These are phyloP conservation scores for Amphirosellinia nigrospora DNA, from an alignment of 495 filamentous ascomycete species.

Conservation along the genomic window DNA sequence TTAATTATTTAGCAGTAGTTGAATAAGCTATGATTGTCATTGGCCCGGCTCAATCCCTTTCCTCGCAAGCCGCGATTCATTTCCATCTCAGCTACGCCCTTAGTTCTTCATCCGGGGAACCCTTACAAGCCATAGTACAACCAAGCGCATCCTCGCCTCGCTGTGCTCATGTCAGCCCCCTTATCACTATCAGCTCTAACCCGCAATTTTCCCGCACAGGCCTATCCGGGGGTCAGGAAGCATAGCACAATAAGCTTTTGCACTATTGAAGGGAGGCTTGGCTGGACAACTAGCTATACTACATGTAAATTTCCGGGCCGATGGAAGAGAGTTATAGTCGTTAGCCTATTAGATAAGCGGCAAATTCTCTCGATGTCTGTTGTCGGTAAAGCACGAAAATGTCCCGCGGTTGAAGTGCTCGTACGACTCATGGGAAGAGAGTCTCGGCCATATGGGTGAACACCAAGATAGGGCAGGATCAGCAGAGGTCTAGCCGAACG, in stretches of 20 bases:
- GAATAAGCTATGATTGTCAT: neutral
- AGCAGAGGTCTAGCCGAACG: conserved; percentile 13
- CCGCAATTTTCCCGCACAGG: neutral
- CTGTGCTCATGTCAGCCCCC: conserved; percentile 4
- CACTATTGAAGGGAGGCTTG: neutral
- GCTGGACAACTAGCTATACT: neutral
- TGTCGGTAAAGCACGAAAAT: conserved; percentile 19
- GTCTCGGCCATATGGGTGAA: conserved; percentile 16
- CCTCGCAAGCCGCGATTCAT: conserved; percentile 6
- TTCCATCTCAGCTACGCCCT: neutral
- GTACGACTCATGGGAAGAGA: neutral
- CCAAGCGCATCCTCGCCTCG: conserved; percentile 14
- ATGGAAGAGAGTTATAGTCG: neutral
- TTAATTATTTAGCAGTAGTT: neutral
- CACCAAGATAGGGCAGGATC: conserved; percentile 12
- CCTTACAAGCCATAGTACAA: conserved; percentile 13
- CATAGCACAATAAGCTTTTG: neutral
- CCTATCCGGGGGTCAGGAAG: neutral
- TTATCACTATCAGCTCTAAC: neutral
- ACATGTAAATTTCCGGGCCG: conserved; percentile 4
- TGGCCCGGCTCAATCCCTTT: conserved; percentile 6
- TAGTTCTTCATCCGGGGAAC: conserved; percentile 1
- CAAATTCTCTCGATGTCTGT: neutral
- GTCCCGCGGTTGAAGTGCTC: conserved; percentile 5
- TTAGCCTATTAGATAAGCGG: conserved; percentile 1